Base-by-base conservation (phyloP, 2,329 filamentous ascomycete genomes). In the Cordyceps cicadae region DNA sequence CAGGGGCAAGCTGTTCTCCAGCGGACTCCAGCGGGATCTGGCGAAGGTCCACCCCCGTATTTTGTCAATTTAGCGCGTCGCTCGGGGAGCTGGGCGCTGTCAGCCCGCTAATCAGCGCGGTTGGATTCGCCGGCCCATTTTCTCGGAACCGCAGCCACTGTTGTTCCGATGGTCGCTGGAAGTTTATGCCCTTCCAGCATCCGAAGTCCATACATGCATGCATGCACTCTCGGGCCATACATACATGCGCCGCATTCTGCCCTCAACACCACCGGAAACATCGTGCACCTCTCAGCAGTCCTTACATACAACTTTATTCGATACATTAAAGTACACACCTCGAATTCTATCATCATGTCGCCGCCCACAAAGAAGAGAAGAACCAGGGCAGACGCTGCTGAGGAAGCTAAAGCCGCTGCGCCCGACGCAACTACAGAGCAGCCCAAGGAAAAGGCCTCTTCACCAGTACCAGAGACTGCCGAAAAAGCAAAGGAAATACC, bases 281-380 rank as follows among this genome's bases (percentile, higher is more conserved):
- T 37, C 14, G 14, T 48, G 14, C n/a, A 24, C 26, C 14, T 43
- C 9, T 15, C 2, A 19, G 34, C 11, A 21, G 3, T n/a, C n/a
- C 12, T 8, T 7, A 7, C 46, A 17, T 32, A 4, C 37, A 2
- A 37, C 8, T 14, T 9, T 11, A 24, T 19, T 12, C 14, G 12
- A 24, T n/a, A 39, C 19, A 9, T 14, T 14, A 29, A 32, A 29
- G 14, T 1, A 6, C 34, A 37, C 14, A 15, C 17, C 32, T 29
- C 24, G 15, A 43, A 12, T 19, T 19, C 32, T 45, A 29, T 32
- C 14, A 41, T 21, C 49, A 65, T 62, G 41, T 77, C 78, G 75
- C 75, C 76, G 62, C 74, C 76, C 48, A 69, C 75, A 21, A 79
- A 79, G 68, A 79, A 76, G 66, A 75, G 76, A 67, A 77, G 77